phyloP scores from a whole-genome alignment of 345 rosid genomes.

The Eucalyptus sp. region DNA sequence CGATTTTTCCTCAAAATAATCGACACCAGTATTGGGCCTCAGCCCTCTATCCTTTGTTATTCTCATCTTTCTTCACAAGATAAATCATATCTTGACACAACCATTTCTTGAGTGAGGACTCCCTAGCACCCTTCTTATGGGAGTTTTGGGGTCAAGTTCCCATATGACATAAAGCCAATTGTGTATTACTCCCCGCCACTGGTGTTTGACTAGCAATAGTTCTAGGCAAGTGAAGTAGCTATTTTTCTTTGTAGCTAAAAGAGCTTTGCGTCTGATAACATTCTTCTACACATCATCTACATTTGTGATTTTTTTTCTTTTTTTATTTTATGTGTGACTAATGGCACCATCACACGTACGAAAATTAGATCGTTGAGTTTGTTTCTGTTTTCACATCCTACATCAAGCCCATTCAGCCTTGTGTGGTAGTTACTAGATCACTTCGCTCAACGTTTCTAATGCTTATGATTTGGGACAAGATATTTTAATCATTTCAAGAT shows the following conservation, averaged over 20 bases:
- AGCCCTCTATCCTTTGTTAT: background rate
- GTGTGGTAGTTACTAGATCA: background rate
- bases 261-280: background rate
- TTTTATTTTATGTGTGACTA: background rate
- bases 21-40: background rate
- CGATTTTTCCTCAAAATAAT: background rate
- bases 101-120: background rate
- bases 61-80: background rate
- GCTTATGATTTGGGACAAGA: background rate
- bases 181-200: background rate
- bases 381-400: background rate
- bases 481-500: background rate
- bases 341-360: background rate
- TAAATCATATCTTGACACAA: background rate
- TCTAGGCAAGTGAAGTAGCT: background rate
- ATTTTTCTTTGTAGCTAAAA: background rate
- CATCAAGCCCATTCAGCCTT: background rate
- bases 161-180: slow-evolving; percentile 41
- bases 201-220: background rate
- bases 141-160: background rate
- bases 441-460: background rate
- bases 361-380: background rate
- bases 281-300: background rate
- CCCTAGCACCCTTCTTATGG: background rate
- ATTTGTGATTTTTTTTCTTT: background rate